Evolutionary conservation across 176 grass and related monocot species (phyloP).

Genomic region (Alopecurus myosuroides): DNA sequence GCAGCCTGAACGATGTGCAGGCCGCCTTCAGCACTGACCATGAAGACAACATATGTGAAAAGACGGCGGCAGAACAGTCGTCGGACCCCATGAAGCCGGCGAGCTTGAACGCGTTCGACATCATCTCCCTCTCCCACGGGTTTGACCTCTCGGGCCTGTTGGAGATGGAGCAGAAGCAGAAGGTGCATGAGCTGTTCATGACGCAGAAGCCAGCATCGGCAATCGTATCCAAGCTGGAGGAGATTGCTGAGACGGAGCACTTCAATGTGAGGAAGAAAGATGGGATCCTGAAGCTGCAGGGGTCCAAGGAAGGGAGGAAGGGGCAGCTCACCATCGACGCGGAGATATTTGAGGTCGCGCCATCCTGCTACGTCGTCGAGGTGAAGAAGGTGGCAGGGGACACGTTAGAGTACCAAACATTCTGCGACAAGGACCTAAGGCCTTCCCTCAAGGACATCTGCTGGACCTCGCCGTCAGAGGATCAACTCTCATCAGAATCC

Average conservation of each 20-base stretch:
- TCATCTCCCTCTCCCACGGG: conserved; percentile 76
- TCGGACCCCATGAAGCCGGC: conserved; percentile 6
- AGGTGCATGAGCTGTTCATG: conserved; percentile 42
- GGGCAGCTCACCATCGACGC: conserved; percentile 65
- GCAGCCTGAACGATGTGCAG: conserved; percentile 21
- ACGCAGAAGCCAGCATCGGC: conserved; percentile 28
- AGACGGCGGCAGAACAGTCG: conserved; percentile 14
- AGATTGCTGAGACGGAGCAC: conserved; percentile 50
- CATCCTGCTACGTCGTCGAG: conserved; percentile 67
- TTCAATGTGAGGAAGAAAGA: conserved; percentile 60
- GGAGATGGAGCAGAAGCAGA: conserved; percentile 15
- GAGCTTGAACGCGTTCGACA: conserved; percentile 81
- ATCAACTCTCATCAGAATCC: background rate
- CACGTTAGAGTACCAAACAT: conserved; percentile 65
- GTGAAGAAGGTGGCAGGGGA: conserved; percentile 86
- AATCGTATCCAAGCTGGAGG: conserved; percentile 60
- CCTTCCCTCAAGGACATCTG: conserved; percentile 50
- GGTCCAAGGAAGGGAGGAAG: conserved; percentile 59
- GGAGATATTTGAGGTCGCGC: conserved; percentile 78
- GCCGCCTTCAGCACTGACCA: background rate
- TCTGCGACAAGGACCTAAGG: conserved; percentile 57
- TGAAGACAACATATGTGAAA: background rate
- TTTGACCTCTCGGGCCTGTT: conserved; percentile 82
- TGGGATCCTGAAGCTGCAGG: conserved; percentile 44
- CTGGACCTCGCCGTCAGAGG: conserved; percentile 36